phyloP scores from a whole-genome alignment of 1,284 basidiomycete genomes.

The Vanrija pseudolonga region DNA sequence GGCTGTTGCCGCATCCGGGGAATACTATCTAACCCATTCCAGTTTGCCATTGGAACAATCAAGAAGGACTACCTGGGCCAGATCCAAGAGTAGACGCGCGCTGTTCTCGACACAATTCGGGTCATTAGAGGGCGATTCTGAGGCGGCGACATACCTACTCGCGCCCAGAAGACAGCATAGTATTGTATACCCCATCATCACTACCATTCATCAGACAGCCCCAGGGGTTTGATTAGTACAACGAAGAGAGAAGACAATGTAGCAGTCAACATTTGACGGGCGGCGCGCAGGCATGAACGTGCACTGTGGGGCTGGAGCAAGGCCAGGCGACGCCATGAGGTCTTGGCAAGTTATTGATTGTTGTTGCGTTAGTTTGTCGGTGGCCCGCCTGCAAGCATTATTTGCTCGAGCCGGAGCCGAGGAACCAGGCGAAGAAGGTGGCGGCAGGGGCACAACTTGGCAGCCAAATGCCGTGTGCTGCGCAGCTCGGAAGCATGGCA shows the following conservation, averaged over 20 bases:
- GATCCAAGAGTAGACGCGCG: slow-evolving; percentile 51
- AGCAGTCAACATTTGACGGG: background rate
- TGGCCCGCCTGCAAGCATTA: too few relatives aligned
- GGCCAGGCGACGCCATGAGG: too few relatives aligned
- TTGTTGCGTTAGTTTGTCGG: too few relatives aligned
- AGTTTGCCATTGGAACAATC: slow-evolving; percentile 91
- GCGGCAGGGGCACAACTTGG: too few relatives aligned
- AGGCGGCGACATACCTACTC: background rate
- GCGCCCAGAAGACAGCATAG: background rate
- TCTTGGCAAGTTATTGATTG: too few relatives aligned
- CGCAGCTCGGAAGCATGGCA: too few relatives aligned
- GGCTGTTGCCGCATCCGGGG: background rate
- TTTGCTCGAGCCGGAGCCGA: too few relatives aligned
- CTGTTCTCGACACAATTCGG: background rate
- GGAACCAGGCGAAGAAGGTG: too few relatives aligned
- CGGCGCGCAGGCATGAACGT: too few relatives aligned
- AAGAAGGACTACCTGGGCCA: slow-evolving; percentile 92
- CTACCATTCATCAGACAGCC: slow-evolving; percentile 1
- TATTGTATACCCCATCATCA: slow-evolving; percentile 9
- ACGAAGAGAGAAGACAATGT: background rate
- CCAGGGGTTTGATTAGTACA: background rate
- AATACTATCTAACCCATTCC: background rate
- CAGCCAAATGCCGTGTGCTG: too few relatives aligned
- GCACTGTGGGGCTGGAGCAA: too few relatives aligned
- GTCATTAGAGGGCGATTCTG: background rate